A percentile compares a stretch with the other conserved stretches of the same genome.
phyloP scores from a whole-genome alignment of 108 stramenopile species.

The Nannochloropsis salina region DNA sequence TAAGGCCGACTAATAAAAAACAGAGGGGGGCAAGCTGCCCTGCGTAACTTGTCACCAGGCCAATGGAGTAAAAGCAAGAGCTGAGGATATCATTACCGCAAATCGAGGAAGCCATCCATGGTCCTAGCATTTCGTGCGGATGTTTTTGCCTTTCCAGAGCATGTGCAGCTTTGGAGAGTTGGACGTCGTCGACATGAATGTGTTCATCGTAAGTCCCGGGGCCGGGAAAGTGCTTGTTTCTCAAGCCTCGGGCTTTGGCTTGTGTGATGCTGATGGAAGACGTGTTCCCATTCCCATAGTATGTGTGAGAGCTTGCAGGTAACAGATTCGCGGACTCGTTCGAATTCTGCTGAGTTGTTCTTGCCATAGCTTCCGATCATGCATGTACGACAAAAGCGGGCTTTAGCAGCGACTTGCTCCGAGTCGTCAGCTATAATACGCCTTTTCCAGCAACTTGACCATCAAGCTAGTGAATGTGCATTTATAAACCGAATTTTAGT shows the following conservation, averaged over 20 bases:
- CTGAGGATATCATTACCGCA: conserved; percentile 55
- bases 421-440: no score
- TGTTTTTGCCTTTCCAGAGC: not conserved
- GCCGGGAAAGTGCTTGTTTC: not conserved
- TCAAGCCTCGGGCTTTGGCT: not conserved
- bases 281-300: no score
- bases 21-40: conserved; percentile 60
- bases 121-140: conserved; percentile 1
- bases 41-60: conserved; percentile 48
- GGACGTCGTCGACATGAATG: conserved; percentile 11
- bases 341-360: no score
- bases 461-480: no score
- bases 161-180: not conserved
- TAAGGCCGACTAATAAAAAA: conserved; percentile 50
- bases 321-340: no score
- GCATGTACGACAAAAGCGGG: no score
- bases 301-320: no score
- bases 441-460: no score
- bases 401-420: no score
- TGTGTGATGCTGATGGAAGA: no score
- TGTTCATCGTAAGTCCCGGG: conserved; percentile 2
- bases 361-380: no score
- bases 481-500: no score
- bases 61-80: conserved; percentile 51
- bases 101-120: conserved; percentile 54